Evolutionary conservation across 345 rosid species (phyloP).

Genomic region (Salix caprea): DNA sequence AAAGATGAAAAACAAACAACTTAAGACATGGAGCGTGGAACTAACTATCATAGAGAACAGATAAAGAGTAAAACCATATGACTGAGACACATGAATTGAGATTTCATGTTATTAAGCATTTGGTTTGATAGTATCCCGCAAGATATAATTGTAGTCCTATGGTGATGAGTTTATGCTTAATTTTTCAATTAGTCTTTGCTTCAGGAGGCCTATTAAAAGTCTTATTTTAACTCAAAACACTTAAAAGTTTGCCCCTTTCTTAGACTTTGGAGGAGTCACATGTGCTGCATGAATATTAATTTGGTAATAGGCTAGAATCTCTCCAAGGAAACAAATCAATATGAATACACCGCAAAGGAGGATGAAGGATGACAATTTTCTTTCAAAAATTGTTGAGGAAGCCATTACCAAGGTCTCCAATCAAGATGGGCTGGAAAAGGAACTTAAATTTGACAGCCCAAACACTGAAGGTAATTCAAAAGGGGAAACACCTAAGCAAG

Average conservation of each 20-base stretch:
- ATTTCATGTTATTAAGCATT: not conserved
- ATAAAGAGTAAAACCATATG: not conserved
- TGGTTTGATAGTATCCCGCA: not conserved
- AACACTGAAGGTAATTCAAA: not conserved
- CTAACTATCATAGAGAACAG: not conserved
- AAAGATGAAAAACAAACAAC: not conserved
- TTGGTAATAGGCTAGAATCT: constrained; percentile 7
- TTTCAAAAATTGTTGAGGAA: not conserved
- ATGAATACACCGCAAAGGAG: not conserved
- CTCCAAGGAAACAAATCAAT: constrained; percentile 1
- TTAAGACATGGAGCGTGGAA: not conserved
- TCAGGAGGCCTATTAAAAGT: not conserved
- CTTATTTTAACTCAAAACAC: not conserved
- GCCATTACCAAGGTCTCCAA: constrained; percentile 5
- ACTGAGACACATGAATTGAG: not conserved
- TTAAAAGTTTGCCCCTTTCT: not conserved
- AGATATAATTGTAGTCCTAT: not conserved
- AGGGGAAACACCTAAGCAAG: not conserved
- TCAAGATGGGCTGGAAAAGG: constrained; percentile 17
- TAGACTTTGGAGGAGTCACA: not conserved
- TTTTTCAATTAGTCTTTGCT: not conserved
- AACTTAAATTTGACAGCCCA: constrained; percentile 1
- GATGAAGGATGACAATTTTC: not conserved
- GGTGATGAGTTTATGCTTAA: not conserved
- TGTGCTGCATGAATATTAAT: too few species aligned